Base-by-base conservation (phyloP, 164 flowering plant species). In the Umbilicus rupestris region DNA sequence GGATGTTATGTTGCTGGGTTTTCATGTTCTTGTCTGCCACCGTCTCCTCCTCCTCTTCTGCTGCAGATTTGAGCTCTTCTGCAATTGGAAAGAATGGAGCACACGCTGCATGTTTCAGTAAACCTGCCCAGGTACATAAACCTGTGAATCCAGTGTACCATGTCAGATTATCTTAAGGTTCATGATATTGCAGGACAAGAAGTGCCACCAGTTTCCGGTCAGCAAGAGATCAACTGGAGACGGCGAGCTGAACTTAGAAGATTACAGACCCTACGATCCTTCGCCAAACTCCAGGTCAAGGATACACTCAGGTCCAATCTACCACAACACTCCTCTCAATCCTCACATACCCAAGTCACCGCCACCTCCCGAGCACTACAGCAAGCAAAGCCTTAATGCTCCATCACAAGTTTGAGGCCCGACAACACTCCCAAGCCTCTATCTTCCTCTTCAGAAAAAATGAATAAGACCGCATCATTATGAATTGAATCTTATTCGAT, bases 281-380 rank as follows among this genome's bases (percentile, higher is more conserved):
- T 26, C 33, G 19, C 60, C 60, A 28, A 55, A 28, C 33, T 55
- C 60, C 60, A 55, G 12, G 60, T 55, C 60, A 55, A 28, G 60
- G 60, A 55, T 55, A 28, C 60, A 55, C 60, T 55, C 60, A 11
- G 17, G 60, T 10, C 60, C 60, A 26, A 55, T 55, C 16, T 55
- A 55, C 29, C 60, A 55, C 15, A 28, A 55, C 60, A 55, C 60
- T 55, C 60, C 60, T 55, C 60, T 28, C 60, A 55, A 55, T 55
- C 60, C 60, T 11, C 60, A 55, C 33, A 26, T 55, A 28, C 60
- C 60, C 33, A 55, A 55, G 60, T 55, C 60, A 55, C 60, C 60
- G 0, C 58, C 58, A 14, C 33, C 14, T 28, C 19, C 2, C 60
- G 22, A 50, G 22, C 14, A 26, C 29, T 26, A 3, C n/a, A n/a